These are phyloP conservation scores for Tolypocladium inflatum DNA, from an alignment of 2,329 filamentous ascomycete genomes.

Conservation along the genomic window DNA sequence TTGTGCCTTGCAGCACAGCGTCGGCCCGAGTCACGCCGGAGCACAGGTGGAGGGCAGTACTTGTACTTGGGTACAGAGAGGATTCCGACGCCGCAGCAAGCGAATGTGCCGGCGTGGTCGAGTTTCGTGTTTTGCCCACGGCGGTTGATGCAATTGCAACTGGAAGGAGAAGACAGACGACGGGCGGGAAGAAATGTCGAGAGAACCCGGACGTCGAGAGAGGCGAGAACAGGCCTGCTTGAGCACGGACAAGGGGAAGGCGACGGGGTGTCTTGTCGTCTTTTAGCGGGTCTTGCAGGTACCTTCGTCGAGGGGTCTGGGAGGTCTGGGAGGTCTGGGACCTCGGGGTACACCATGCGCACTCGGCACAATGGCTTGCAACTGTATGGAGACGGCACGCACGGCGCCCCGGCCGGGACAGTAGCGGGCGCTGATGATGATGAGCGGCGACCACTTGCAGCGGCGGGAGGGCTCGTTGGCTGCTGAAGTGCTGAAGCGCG, in stretches of 20 bases:
- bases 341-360: background rate
- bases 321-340: background rate
- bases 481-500: background rate
- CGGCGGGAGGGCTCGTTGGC: background rate
- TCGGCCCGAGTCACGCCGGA: background rate
- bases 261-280: slow-evolving; percentile 1
- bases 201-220: background rate
- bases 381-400: background rate
- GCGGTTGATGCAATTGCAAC: background rate
- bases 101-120: background rate
- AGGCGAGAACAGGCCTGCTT: background rate
- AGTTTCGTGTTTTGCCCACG: background rate
- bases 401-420: background rate
- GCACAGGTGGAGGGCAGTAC: background rate
- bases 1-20: background rate
- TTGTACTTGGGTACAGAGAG: background rate
- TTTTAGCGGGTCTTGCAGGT: background rate
- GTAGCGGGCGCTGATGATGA: background rate
- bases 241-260: slow-evolving; percentile 5
- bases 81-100: background rate
- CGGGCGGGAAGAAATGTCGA: background rate
- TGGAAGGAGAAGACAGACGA: background rate
- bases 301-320: background rate
- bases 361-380: background rate
- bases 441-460: background rate